Base-by-base conservation (phyloP, 225 moss, liverwort and hornwort species). In the Physcomitrellopsis africana region DNA sequence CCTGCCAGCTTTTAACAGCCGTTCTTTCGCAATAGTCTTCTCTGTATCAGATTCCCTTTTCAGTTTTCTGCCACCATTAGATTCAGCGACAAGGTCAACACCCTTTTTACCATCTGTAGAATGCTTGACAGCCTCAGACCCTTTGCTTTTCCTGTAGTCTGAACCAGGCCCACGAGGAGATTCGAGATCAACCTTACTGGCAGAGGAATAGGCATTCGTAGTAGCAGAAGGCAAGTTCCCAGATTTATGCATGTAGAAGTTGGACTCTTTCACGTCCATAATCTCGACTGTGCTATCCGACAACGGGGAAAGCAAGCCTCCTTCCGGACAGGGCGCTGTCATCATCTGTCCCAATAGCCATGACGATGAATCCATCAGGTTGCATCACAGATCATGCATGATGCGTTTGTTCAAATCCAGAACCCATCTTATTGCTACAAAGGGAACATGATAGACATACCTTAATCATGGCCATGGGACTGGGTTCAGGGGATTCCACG, bases 391-490 rank as follows among this genome's bases (percentile, higher is more conserved):
- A 63, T 83, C 77, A 77, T 77, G 70, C 67, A 56, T 74, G 72
- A 68, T 81, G 72, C 29, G 32, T 58, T 51, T 42, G 63, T 59
- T 71, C 58, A 37, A 70, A 67, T 68, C 60, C 46, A 67, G 74
- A 81, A 84, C 66, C 32, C 69, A 77, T 49, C 54, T 47, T 70
- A 65, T 76, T 69, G 76, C 76, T 79, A 67, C 73, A 59, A 65
- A 69, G 72, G 72, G 65, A 73, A 72, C 67, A 75, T 68, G 74
- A 69, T 57, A 81, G 75, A 81, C 66, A 62, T 76, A 89, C 82
- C 84, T 90, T 86, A 52, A 95, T 95, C 92, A 99, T 95, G 46
- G 86, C 70, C 75, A 77, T 81, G 22, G 99, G 99, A 82, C 99
- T 99, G 75, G 83, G 89, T 72, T 91, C 90, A 57, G 95, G 91